Percentiles rank a stretch among this genome's conserved stretches.
Evolutionary conservation across 805 yeast genomes (phyloP).

Genomic region (Priceomyces carsonii): DNA sequence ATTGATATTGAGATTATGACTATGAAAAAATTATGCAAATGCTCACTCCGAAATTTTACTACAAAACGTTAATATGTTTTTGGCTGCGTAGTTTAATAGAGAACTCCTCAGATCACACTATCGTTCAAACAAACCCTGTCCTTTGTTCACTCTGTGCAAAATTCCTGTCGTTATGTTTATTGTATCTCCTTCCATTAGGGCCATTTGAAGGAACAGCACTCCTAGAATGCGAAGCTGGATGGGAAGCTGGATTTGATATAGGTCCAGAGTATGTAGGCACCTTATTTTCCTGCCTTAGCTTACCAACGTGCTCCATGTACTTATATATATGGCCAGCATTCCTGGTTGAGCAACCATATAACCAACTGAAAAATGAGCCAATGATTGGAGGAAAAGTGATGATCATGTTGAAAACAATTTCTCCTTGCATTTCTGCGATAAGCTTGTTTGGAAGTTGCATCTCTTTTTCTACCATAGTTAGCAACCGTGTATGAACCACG

Average conservation of each 20-base stretch:
- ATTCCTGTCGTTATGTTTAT: too few species aligned
- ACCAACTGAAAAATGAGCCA: slow-evolving; percentile 77
- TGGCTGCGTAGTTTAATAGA: too few species aligned
- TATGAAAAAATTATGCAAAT: background rate
- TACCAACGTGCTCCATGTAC: slow-evolving; percentile 18
- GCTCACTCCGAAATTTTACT: too few species aligned
- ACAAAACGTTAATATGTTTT: too few species aligned
- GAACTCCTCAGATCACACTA: background rate
- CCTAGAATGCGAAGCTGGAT: slow-evolving; percentile 3
- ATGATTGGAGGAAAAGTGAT: slow-evolving; percentile 78
- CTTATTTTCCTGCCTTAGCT: slow-evolving; percentile 18
- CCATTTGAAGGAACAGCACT: too few species aligned
- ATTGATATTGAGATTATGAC: background rate
- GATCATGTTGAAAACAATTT: slow-evolving; percentile 71
- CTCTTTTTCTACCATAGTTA: slow-evolving; percentile 57
- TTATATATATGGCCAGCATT: slow-evolving; percentile 79
- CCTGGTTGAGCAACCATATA: slow-evolving; percentile 83
- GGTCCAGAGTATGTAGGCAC: slow-evolving; percentile 21
- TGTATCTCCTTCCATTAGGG: too few species aligned
- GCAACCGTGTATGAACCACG: slow-evolving; percentile 68
- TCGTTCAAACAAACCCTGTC: slow-evolving; percentile 8
- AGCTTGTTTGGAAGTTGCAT: slow-evolving; percentile 58
- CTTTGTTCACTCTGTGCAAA: slow-evolving; percentile 6
- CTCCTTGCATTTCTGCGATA: slow-evolving; percentile 71
- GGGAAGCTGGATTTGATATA: slow-evolving; percentile 1